Evolutionary conservation across 2,329 filamentous ascomycete genomes (phyloP).

Genomic region (Colletotrichum scovillei): DNA sequence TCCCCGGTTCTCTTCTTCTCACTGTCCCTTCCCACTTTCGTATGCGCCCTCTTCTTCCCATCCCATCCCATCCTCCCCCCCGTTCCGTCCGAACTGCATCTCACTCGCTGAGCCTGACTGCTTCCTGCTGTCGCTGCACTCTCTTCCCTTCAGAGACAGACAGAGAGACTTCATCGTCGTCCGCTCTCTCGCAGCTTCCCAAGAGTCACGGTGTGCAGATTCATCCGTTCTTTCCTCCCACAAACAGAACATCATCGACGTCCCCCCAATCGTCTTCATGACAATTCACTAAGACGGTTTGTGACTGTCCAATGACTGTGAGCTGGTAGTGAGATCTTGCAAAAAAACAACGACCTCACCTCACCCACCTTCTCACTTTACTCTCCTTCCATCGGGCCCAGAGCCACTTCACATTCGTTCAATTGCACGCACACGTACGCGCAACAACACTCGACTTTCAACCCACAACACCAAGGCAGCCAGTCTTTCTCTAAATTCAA

Average conservation of each 20-base stretch:
- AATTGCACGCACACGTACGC: conserved; percentile 2
- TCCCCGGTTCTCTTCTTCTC: conserved; percentile 30
- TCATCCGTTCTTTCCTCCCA: conserved; percentile 36
- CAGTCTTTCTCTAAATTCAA: conserved; percentile 4
- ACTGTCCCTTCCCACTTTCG: conserved; percentile 27
- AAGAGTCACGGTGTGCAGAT: conserved; percentile 32
- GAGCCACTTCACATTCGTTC: conserved; percentile 35
- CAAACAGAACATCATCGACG: not conserved
- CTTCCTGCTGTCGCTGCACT: not conserved
- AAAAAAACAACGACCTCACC: conserved; percentile 9
- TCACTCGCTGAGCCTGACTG: conserved; percentile 18
- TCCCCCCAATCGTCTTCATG: conserved; percentile 16
- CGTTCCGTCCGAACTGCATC: conserved; percentile 30
- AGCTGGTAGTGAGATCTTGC: conserved; percentile 31
- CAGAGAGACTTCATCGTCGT: conserved; percentile 1
- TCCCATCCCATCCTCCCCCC: conserved; percentile 14
- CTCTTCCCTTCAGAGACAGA: not conserved
- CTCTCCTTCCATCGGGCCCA: conserved; percentile 33
- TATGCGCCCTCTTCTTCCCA: not conserved
- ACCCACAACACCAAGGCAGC: not conserved
- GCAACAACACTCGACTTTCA: conserved; percentile 1
- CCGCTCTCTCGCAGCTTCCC: conserved; percentile 17
- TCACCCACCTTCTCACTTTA: conserved; percentile 33
- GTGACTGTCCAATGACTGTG: conserved; percentile 21
- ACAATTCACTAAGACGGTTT: conserved; percentile 8